A percentile compares a stretch with the other conserved stretches of the same genome.
Evolutionary conservation across 768 basidiomycete genomes (phyloP).

Genomic region (Rhodotorula sphaerocarpa): DNA sequence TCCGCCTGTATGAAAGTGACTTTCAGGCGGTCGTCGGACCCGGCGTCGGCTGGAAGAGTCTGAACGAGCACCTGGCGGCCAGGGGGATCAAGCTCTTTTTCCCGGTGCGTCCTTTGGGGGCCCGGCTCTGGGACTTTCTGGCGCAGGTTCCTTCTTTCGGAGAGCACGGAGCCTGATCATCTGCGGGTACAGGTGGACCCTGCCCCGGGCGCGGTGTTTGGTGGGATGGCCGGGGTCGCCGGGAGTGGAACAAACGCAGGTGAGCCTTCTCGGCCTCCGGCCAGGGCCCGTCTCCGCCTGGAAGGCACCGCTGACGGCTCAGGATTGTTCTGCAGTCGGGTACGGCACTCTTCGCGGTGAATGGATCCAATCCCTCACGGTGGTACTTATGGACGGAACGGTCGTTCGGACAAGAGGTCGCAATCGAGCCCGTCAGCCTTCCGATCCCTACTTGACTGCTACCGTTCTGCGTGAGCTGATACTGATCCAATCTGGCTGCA

Average conservation of each 20-base stretch:
- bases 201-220: slow-evolving; percentile 25
- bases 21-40: slow-evolving; percentile 43
- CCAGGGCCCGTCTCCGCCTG: too few species aligned
- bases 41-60: slow-evolving; percentile 42
- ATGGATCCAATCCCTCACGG: slow-evolving; percentile 27
- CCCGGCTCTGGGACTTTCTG: too few species aligned
- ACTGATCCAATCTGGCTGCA: neutral
- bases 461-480: too few species aligned
- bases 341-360: slow-evolving; percentile 27
- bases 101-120: slow-evolving; percentile 10
- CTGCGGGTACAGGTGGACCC: slow-evolving; percentile 18
- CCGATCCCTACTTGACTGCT: too few species aligned
- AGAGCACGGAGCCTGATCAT: too few species aligned
- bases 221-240: slow-evolving; percentile 31
- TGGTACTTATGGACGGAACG: slow-evolving; percentile 73
- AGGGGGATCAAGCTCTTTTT: slow-evolving; percentile 14
- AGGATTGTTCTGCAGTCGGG: slow-evolving; percentile 4
- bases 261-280: neutral
- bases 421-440: slow-evolving; percentile 27
- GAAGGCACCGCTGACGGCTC: neutral
- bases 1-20: slow-evolving; percentile 26
- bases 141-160: too few species aligned
- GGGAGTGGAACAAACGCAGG: slow-evolving; percentile 32
- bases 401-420: slow-evolving; percentile 73
- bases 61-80: slow-evolving; percentile 34